Percentiles rank a stretch among this genome's conserved stretches.
These are phyloP conservation scores for Thalassiosira mediterranea DNA, from an alignment of 352 stramenopile genomes.

Conservation along the genomic window DNA sequence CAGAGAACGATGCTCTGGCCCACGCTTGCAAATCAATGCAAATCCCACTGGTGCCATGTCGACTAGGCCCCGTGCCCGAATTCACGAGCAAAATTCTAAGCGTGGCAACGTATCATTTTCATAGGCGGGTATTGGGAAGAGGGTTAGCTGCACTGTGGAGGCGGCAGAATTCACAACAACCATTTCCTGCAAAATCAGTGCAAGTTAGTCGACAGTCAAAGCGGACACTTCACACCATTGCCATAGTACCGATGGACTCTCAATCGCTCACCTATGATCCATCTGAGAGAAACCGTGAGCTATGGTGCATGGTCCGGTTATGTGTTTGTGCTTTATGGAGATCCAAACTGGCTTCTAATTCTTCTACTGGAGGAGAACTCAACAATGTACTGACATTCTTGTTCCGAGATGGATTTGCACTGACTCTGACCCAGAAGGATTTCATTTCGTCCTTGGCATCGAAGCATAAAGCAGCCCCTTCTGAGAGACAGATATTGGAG, in stretches of 20 bases:
- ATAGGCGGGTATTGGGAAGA: constrained; percentile 27
- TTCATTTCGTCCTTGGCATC: constrained; percentile 61
- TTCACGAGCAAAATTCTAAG: constrained; percentile 83
- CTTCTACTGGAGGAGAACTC: constrained; percentile 17
- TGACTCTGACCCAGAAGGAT: constrained; percentile 59
- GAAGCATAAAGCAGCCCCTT: constrained; percentile 73
- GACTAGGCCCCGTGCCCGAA: constrained; percentile 72
- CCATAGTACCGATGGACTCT: constrained; percentile 46
- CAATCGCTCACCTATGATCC: constrained; percentile 40
- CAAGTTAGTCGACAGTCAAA: background rate
- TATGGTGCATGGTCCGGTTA: constrained; percentile 70
- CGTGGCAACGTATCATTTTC: constrained; percentile 66
- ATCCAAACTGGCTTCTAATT: constrained; percentile 60
- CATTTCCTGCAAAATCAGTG: background rate
- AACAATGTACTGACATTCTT: constrained; percentile 61
- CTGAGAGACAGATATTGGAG: constrained; percentile 74
- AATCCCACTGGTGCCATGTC: constrained; percentile 58
- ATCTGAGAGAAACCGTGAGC: constrained; percentile 35
- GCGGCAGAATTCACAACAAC: constrained; percentile 10
- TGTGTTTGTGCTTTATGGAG: constrained; percentile 72
- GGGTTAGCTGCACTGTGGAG: constrained; percentile 41
- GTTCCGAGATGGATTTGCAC: constrained; percentile 55
- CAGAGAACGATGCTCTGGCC: constrained; percentile 60
- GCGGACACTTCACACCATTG: constrained; percentile 51
- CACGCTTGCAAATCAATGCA: constrained; percentile 32